Base-by-base conservation (phyloP, 345 rosid genomes). In the Euphorbia peplus region DNA sequence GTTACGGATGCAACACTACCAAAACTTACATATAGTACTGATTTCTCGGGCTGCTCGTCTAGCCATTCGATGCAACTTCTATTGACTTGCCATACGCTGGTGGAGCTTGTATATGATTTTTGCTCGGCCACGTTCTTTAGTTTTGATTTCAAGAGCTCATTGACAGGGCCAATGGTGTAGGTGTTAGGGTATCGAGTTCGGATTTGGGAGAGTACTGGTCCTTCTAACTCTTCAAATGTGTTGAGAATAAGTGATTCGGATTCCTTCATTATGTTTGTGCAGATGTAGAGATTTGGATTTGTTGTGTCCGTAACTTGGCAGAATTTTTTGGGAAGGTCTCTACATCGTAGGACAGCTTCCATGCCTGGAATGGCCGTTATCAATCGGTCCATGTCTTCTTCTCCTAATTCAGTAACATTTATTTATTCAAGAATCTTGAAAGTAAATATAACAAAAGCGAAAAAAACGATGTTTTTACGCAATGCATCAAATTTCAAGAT, bases 141-240 rank as follows among this genome's bases (percentile, higher is more conserved):
- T 21, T 79, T 83, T 30, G 78, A 19, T 21, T 55, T 75, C 51
- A 75, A 76, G 35, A 73, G 87, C 29, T 60, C 71, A 63, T 81
- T 79, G 26, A 87, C 67, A 2, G 97, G 93, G n/a, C 90, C 91
- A 8, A 91, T 73, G 32, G 42, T 39, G 42, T 39, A 39, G 42
- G 42, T 39, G 9, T 39, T 39, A 4, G 42, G 42, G 42, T 39
- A 39, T 39, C 8, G 3, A 39, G 42, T 39, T 39, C 42, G 3
- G 42, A 39, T 39, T 39, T 39, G 42, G 85, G 85, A 42, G 19
- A 92, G 44, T 44, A 85, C 81, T 6, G 83, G 80, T n/a, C 48
- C 75, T 48, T 89, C 96, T 0, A 89, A 83, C 62, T 85, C 89
- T 63, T 85, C 86, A 22, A 86, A 78, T 0, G 89, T 86, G 88